Evolutionary conservation across 2,329 filamentous ascomycete genomes (phyloP), one percentile per base, ranked within the genome.

Genomic region (Fusarium zealandicum): DNA sequence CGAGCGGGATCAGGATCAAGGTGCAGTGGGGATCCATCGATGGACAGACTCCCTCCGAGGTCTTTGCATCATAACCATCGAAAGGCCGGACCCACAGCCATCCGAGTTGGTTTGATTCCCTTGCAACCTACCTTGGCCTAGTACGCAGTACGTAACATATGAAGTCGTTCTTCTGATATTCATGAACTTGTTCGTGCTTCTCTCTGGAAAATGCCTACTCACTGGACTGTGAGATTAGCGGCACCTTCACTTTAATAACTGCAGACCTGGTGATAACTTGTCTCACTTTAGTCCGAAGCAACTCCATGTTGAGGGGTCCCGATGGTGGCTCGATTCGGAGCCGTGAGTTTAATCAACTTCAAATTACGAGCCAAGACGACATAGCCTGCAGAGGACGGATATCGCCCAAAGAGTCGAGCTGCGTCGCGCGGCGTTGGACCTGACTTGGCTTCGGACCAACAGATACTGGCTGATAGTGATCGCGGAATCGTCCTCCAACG

Each of bases 361-460:
- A 41, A 53, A 54, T 53, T 44, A 40, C 45, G 41, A 57, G 54
- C 47, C 46, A 45, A 54, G 57, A 52, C 44, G 43, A 40, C 38
- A 51, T 54, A 68, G 57, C 54, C 43, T 65, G 59, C 51, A 58
- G 51, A 61, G 47, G 46, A 58, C 53, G 54, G 60, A 42, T 57
- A 63, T 61, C 67, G 55, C 68, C 68, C 37, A 51, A 70, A 69
- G 39, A 50, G 68, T 70, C 66, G 68, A 70, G 59, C 53, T 70
- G 68, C 68, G 64, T 70, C 59, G 61, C 60, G 65, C 62, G 57
- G 60, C 65, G 60, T 43, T 59, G 54, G 57, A 58, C 56, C 54
- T 64, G 59, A 59, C 51, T 56, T 61, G 56, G 50, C 52, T 54
- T 52, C 54, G 53, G 56, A 64, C 64, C 66, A 68, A 66, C 66